Evolutionary conservation across 352 stramenopile genomes (phyloP).

Genomic region (Globisporangium viniferum): DNA sequence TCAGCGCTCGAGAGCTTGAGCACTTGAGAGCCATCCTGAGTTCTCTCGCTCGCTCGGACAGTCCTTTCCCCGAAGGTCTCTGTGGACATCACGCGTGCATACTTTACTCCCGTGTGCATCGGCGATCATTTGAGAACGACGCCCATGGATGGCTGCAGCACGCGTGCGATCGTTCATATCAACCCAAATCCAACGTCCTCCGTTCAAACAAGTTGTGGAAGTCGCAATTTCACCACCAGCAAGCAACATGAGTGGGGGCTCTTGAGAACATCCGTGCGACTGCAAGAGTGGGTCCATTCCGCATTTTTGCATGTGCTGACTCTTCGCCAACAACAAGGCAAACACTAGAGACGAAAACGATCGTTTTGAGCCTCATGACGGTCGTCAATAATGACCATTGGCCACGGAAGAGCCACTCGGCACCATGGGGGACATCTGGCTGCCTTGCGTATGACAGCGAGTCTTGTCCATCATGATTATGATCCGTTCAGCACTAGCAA

Average conservation of each 20-base stretch:
- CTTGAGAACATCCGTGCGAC: neutral
- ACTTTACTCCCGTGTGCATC: neutral
- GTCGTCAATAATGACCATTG: neutral
- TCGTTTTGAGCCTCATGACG: neutral
- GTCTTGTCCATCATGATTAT: neutral
- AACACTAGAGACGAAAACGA: neutral
- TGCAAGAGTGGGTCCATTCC: neutral
- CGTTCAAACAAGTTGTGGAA: neutral
- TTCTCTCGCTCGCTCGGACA: neutral
- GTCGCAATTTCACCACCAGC: neutral
- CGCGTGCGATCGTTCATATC: neutral
- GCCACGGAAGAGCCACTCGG: neutral
- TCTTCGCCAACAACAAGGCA: neutral
- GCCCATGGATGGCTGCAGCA: neutral
- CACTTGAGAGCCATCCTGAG: neutral
- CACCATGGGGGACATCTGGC: neutral
- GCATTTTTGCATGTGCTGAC: neutral
- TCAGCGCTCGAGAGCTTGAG: neutral
- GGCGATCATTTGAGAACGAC: neutral
- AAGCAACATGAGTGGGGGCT: neutral
- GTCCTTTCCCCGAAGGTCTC: neutral
- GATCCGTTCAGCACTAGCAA: neutral
- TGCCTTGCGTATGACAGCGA: neutral
- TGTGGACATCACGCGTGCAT: neutral
- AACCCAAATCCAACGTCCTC: neutral